phyloP scores from a whole-genome alignment of 495 filamentous ascomycete species.

The Aspergillus ellipticus region DNA sequence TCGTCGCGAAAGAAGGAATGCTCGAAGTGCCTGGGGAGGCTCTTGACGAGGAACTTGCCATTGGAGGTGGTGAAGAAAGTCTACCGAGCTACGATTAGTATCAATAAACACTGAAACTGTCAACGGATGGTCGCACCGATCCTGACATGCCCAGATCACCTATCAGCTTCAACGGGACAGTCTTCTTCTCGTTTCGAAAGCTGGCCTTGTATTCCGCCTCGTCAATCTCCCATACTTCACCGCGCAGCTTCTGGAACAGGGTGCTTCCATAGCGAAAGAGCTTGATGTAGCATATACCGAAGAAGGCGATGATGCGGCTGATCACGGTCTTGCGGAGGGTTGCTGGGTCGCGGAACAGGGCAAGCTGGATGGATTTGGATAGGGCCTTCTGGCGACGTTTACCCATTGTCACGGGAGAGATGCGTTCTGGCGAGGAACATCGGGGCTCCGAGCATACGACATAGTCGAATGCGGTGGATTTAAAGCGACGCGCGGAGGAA shows the following conservation, averaged over 20 bases:
- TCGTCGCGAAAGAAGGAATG: slow-evolving; percentile 64
- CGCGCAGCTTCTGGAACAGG: slow-evolving; percentile 29
- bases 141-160: slow-evolving; percentile 60
- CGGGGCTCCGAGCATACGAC: background rate
- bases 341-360: slow-evolving; percentile 29
- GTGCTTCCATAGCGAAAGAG: slow-evolving; percentile 28
- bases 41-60: slow-evolving; percentile 61
- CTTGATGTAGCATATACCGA: slow-evolving; percentile 32
- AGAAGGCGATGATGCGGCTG: slow-evolving; percentile 32
- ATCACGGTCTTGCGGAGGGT: slow-evolving; percentile 24
- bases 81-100: slow-evolving; percentile 17
- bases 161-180: slow-evolving; percentile 39
- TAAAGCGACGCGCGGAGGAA: background rate
- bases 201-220: slow-evolving; percentile 52
- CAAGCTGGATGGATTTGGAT: slow-evolving; percentile 32
- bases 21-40: slow-evolving; percentile 62
- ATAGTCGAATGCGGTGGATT: background rate
- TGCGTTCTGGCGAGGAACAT: background rate
- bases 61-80: slow-evolving; percentile 66
- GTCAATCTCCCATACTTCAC: slow-evolving; percentile 46
- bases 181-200: slow-evolving; percentile 39
- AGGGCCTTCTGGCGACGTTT: slow-evolving; percentile 30
- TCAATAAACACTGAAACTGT: background rate
- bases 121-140: slow-evolving; percentile 34
- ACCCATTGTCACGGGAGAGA: slow-evolving; percentile 20